A percentile compares a stretch with the other conserved stretches of the same genome.
Evolutionary conservation across 768 basidiomycete species (phyloP).

Genomic region (Guyanaporus albipodus): DNA sequence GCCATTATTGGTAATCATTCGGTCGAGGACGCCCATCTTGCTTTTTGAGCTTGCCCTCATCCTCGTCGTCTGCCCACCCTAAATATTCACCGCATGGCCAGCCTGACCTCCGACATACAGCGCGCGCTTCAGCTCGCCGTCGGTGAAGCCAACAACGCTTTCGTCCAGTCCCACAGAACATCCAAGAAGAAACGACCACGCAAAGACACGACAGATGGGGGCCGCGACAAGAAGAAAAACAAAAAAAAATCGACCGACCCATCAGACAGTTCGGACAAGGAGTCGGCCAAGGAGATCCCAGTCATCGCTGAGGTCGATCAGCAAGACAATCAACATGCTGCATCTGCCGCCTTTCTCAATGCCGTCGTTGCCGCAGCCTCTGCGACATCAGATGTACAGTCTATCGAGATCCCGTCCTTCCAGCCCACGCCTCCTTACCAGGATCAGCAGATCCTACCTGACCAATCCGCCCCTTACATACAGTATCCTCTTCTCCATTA

Average conservation of each 20-base stretch:
- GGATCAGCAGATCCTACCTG: slow-evolving; percentile 30
- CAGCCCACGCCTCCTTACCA: slow-evolving; percentile 33
- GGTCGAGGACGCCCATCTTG: slow-evolving; percentile 4
- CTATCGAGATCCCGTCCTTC: slow-evolving; percentile 26
- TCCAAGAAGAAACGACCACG: slow-evolving; percentile 37
- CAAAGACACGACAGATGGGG: slow-evolving; percentile 10
- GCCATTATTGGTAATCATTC: slow-evolving; percentile 15
- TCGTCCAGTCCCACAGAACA: slow-evolving; percentile 24
- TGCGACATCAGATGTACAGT: slow-evolving; percentile 39
- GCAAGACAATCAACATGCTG: slow-evolving; percentile 39
- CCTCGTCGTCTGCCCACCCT: slow-evolving; percentile 38
- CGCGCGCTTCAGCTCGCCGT: slow-evolving; percentile 49
- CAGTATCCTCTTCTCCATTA: slow-evolving; percentile 32
- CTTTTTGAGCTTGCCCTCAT: slow-evolving; percentile 39
- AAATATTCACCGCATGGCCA: slow-evolving; percentile 32
- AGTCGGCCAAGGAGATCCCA: slow-evolving; percentile 34
- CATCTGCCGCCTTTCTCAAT: slow-evolving; percentile 56
- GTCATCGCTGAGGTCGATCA: slow-evolving; percentile 30
- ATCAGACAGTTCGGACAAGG: slow-evolving; percentile 32
- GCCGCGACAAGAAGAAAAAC: slow-evolving; percentile 35
- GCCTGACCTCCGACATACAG: slow-evolving; percentile 43
- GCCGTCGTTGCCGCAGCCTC: slow-evolving; percentile 65
- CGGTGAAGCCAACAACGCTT: slow-evolving; percentile 42
- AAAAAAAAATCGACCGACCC: slow-evolving; percentile 22
- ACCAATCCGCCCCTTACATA: slow-evolving; percentile 23